phyloP scores from a whole-genome alignment of 2,329 filamentous ascomycete genomes.

The Calonectria pauciramosa region DNA sequence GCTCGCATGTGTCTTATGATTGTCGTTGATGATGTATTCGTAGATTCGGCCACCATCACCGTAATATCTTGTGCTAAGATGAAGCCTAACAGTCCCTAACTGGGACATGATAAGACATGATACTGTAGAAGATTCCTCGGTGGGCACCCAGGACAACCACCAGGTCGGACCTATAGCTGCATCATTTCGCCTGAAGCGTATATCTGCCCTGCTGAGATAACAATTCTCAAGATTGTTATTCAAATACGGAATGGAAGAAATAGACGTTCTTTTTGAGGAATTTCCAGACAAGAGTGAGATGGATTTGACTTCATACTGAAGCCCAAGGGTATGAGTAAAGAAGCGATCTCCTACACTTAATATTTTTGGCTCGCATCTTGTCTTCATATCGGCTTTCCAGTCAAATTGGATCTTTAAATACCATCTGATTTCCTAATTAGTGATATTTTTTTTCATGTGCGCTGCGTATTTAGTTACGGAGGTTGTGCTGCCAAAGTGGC shows the following conservation, averaged over 20 bases:
- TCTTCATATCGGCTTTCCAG: neutral
- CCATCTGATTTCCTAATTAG: neutral
- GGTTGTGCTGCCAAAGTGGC: neutral
- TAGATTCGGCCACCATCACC: too few relatives aligned
- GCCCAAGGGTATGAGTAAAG: neutral
- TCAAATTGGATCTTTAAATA: neutral
- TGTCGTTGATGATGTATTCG: too few relatives aligned
- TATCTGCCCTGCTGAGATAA: neutral
- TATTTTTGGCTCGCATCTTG: neutral
- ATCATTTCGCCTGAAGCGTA: neutral
- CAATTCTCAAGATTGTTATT: neutral
- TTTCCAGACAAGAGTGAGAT: neutral
- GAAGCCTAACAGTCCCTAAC: too few relatives aligned
- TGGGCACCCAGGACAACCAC: neutral
- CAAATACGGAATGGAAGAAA: neutral
- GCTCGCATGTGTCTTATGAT: too few relatives aligned
- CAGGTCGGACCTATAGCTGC: neutral
- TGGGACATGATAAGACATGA: too few relatives aligned
- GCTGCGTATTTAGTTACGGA: neutral
- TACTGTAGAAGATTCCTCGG: too few relatives aligned
- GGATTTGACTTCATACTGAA: neutral
- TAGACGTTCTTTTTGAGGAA: neutral
- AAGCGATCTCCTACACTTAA: neutral
- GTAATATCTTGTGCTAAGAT: too few relatives aligned
- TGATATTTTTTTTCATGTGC: too few relatives aligned